Percentiles rank a stretch among this genome's conserved stretches.
Evolutionary conservation across 2,329 filamentous ascomycete genomes (phyloP).

Genomic region (Pseudogymnoascus pannorum): DNA sequence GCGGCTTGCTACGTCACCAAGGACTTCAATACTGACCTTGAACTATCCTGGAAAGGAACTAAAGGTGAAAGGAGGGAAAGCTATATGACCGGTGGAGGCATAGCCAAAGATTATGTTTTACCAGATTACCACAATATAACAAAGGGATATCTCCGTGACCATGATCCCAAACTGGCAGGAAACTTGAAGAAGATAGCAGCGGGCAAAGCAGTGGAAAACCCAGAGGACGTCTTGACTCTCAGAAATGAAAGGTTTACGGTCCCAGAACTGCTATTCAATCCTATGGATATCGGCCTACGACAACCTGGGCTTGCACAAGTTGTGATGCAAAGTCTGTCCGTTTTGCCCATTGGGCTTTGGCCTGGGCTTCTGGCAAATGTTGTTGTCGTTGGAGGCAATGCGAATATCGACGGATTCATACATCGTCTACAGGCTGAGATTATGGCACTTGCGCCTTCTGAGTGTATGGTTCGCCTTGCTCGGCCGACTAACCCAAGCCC

Average conservation of each 20-base stretch:
- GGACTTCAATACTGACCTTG: slow-evolving; percentile 71
- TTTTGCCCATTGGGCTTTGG: slow-evolving; percentile 74
- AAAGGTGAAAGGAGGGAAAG: slow-evolving; percentile 47
- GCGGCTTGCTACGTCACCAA: slow-evolving; percentile 73
- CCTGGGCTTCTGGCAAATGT: slow-evolving; percentile 80
- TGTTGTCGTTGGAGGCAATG: slow-evolving; percentile 80
- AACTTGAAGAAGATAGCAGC: slow-evolving; percentile 38
- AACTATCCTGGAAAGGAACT: slow-evolving; percentile 75
- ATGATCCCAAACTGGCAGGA: slow-evolving; percentile 60
- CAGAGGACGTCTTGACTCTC: slow-evolving; percentile 76
- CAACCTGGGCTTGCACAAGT: slow-evolving; percentile 77
- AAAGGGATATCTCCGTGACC: slow-evolving; percentile 66
- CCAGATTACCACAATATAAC: slow-evolving; percentile 62
- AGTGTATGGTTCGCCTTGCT: slow-evolving; percentile 69
- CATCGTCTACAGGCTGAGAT: slow-evolving; percentile 71
- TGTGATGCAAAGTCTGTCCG: slow-evolving; percentile 70
- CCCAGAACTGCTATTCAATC: slow-evolving; percentile 83
- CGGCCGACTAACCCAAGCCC: slow-evolving; percentile 45
- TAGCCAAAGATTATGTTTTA: slow-evolving; percentile 86
- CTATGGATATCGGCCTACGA: slow-evolving; percentile 74
- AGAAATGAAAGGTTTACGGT: slow-evolving; percentile 88
- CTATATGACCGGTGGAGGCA: slow-evolving; percentile 42
- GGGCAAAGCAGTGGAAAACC: slow-evolving; percentile 37
- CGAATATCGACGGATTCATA: slow-evolving; percentile 72
- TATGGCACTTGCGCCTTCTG: slow-evolving; percentile 62